Base-by-base conservation (phyloP, 805 yeast genomes). In the Tetrapisispora nanseiensis region DNA sequence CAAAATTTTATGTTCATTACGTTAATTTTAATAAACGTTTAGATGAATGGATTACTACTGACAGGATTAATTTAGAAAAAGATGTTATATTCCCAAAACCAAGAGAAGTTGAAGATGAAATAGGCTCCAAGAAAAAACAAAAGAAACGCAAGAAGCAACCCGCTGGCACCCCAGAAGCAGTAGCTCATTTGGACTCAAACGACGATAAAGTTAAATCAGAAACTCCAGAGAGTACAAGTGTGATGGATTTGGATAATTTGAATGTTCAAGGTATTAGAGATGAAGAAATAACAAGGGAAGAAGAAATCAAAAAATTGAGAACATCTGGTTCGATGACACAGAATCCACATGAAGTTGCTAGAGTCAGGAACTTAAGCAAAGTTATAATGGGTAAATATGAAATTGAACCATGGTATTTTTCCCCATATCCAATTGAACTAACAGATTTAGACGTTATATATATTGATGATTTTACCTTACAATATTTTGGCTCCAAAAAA, bases 301-400 rank as follows among this genome's bases (percentile, higher is more conserved):
- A 86, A 51, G 98, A 92, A 62, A 82, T 92, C 51, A 86, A 90
- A 58, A 86, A 85, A 58, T 70, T 92, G 43, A 72, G 97, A 51
- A 87, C 95, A 0, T 73, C 94, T n/a, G 98, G 98, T 2, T 89
- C 97, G 0, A 92, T 92, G 97, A 84, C 92, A 10, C 98, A 92
- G 63, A 82, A 81, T 47, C 74, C 79, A 43, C 76, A 72, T 43
- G 97, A 90, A 56, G 84, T 90, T 20, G 87, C 97, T 0, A 72
- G 92, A 43, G 96, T 92, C 37, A 74, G 97, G 51, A 92, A 92
- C 57, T 70, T 92, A 48, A 70, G 75, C 37, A 73, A 76, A 42
- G 76, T 92, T 5, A 81, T 86, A 3, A 77, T 92, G 65, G 99
- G 98, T 1, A 82, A 82, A 48, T 86, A 80, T 61, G 83, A 84